Evolutionary conservation across 208 protist genomes (phyloP), one percentile per base, ranked within the genome.

Genomic region (Balamuthia mandrillaris): DNA sequence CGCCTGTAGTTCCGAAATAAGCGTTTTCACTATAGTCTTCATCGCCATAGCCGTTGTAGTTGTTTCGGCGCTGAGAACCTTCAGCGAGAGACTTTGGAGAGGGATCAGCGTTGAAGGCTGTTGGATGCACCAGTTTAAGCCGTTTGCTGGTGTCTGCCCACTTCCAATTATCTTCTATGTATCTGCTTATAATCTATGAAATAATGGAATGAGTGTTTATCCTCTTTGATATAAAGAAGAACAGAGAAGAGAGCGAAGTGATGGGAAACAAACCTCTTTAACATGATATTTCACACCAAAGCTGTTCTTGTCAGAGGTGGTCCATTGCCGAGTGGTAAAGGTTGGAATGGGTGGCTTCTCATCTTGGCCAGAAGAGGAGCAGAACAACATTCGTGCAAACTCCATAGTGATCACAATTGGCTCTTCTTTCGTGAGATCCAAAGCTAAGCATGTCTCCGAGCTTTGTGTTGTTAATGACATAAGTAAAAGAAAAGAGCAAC

Each of bases 221-320:
- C 24, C 7, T 65, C 24, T 10, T 1, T 45, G 18, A 18, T 7
- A 47, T 12, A 6, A 37, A 37, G 16, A 54, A 24, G n/a, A 14
- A 21, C 47, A 54, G 14, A 54, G 21, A 54, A 54, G 21, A 21
- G 21, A 24, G 47, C 47, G 21, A 54, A 12, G 35, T 4, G 56
- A 3, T 1, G 27, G 56, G 9, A n/a, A 65, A n/a, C 35, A 33
- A 16, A 74, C 63, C 63, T 74, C 63, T 31, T 41, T 35, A 18
- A 74, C 39, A 29, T 74, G 63, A 29, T 74, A 74, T n/a, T 74
- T 74, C 39, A 74, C 63, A 29, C 63, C 63, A 5, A 74, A 74
- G 24, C 39, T 51, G 21, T 74, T 74, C 21, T 4, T 41, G 63
- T 74, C 63, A 4, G 24, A 7, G 29, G 63, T 74, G 5, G 63